A percentile compares a stretch with the other conserved stretches of the same genome.
phyloP scores from a whole-genome alignment of 148 eudicot species.

The Spergularia bocconei region DNA sequence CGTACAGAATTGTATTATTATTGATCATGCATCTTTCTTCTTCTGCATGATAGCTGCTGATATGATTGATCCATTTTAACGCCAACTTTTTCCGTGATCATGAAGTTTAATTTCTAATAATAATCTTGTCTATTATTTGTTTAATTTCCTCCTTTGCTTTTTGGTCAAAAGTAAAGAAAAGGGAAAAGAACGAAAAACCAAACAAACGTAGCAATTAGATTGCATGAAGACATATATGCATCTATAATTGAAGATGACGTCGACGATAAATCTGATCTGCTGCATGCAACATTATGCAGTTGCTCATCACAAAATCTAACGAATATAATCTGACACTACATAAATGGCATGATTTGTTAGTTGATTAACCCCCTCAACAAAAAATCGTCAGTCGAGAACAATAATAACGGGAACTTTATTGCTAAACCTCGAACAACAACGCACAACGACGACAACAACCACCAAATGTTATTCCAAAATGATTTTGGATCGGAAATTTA shows the following conservation, averaged over 20 bases:
- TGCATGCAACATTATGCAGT: slow-evolving; percentile 7
- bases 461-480: no score
- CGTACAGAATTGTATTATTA: not conserved
- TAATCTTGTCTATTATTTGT: not conserved
- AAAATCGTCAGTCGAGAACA: no score
- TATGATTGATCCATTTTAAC: not conserved
- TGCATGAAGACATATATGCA: slow-evolving; percentile 4
- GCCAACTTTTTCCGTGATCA: slow-evolving; percentile 1
- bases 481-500: no score
- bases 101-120: not conserved
- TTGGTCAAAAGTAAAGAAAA: slow-evolving; percentile 24
- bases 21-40: not conserved
- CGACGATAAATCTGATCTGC: not conserved
- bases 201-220: slow-evolving; percentile 14
- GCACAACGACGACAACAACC: no score
- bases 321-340: no score
- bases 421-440: no score
- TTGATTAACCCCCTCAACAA: no score
- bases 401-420: no score
- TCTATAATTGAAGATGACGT: slow-evolving; percentile 14
- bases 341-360: no score
- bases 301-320: slow-evolving; percentile 1
- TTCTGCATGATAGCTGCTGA: not conserved
- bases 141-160: slow-evolving; percentile 13
- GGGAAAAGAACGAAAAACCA: not conserved